Conservation (phyloP, 176 grass and related monocot species). For the Cenchrus fungigraminus region DNA sequence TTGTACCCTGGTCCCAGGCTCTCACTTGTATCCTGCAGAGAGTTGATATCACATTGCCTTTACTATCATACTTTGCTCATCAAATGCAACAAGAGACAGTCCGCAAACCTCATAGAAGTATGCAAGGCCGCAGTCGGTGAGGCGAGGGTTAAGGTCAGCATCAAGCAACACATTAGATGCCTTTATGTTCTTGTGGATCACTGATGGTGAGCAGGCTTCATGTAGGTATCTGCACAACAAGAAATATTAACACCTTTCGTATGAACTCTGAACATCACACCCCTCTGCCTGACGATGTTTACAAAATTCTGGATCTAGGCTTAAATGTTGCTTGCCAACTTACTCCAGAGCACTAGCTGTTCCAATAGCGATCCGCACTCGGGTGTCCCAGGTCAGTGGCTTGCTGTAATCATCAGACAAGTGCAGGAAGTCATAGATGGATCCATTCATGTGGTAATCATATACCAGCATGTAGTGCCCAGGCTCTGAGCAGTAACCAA, state of each 20-base stretch:
- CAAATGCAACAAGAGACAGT: background rate
- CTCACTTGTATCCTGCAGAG: conserved; percentile 67
- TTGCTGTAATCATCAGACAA: conserved; percentile 94
- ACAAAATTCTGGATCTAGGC: conserved; percentile 10
- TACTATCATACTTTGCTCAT: background rate
- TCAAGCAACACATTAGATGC: conserved; percentile 91
- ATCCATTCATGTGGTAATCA: conserved; percentile 80
- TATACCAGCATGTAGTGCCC: conserved; percentile 75
- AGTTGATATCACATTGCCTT: conserved; percentile 10
- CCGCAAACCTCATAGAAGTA: conserved; percentile 74
- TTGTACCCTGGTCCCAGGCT: conserved; percentile 78
- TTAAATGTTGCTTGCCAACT: conserved; percentile 48
- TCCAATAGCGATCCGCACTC: conserved; percentile 85
- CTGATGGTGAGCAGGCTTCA: conserved; percentile 76
- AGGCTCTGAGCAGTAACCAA: conserved; percentile 82
- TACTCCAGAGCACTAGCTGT: conserved; percentile 95
- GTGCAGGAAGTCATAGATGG: conserved; percentile 88
- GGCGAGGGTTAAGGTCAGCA: conserved; percentile 75
- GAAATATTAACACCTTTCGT: background rate
- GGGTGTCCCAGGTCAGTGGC: conserved; percentile 98
- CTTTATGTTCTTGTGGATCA: conserved; percentile 91
- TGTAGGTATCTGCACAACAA: conserved; percentile 79
- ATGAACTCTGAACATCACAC: conserved; percentile 4
- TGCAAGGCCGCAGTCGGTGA: conserved; percentile 69
- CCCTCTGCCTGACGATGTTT: background rate